Evolutionary conservation across 2,329 filamentous ascomycete genomes (phyloP).

Genomic region (Colletotrichum sidae): DNA sequence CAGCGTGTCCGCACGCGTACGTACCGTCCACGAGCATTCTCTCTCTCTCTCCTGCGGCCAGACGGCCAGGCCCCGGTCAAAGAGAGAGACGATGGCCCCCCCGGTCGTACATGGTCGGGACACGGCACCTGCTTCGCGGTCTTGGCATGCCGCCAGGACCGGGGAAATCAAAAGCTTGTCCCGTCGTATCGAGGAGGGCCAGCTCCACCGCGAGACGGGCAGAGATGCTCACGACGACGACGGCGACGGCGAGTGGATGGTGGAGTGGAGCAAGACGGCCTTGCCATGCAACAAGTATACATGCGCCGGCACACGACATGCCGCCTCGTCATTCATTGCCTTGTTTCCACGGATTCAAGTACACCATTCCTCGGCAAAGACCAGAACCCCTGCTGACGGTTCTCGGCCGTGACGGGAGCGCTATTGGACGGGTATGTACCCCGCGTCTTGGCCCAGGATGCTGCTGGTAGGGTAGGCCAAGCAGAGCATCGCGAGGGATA

Average conservation of each 20-base stretch:
- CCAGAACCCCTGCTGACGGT: slow-evolving; percentile 17
- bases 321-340: slow-evolving; percentile 30
- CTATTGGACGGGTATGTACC: slow-evolving; percentile 38
- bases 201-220: slow-evolving; percentile 2
- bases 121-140: slow-evolving; percentile 31
- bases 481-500: too few species aligned
- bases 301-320: slow-evolving; percentile 11
- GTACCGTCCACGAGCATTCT: too few species aligned
- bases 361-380: slow-evolving; percentile 5
- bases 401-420: slow-evolving; percentile 28
- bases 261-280: slow-evolving; percentile 3
- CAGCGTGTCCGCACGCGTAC: not conserved
- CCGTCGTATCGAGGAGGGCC: slow-evolving; percentile 27
- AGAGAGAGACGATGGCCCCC: not conserved
- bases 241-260: not conserved
- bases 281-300: not conserved
- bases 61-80: slow-evolving; percentile 16
- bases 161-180: slow-evolving; percentile 35
- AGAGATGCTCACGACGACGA: too few species aligned
- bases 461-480: not conserved
- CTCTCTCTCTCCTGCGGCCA: not conserved
- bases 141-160: slow-evolving; percentile 27
- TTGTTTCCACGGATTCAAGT: not conserved
- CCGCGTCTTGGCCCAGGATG: slow-evolving; percentile 28
- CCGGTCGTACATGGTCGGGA: slow-evolving; percentile 20